These are phyloP conservation scores for Lactarius evosmus DNA, from an alignment of 768 basidiomycete species.

Conservation along the genomic window DNA sequence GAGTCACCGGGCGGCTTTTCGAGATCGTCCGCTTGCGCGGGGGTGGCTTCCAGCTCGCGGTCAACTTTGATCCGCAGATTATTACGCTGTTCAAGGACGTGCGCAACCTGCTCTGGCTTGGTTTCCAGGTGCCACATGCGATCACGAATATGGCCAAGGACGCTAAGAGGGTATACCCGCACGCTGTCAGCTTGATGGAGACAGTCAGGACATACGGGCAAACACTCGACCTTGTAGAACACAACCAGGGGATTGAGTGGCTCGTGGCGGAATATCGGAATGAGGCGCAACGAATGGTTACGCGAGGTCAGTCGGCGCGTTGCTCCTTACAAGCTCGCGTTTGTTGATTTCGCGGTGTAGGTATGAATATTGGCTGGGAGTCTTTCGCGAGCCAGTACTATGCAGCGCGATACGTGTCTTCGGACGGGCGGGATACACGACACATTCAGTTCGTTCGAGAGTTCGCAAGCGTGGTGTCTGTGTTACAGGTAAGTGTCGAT, in stretches of 20 bases:
- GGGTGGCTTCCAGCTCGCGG: slow-evolving; percentile 80
- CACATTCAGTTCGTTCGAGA: slow-evolving; percentile 94
- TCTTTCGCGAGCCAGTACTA: slow-evolving; percentile 95
- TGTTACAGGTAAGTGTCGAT: slow-evolving; percentile 63
- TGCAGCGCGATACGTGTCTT: slow-evolving; percentile 66
- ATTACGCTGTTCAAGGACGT: slow-evolving; percentile 99
- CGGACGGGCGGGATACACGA: slow-evolving; percentile 80
- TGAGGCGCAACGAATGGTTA: slow-evolving; percentile 90
- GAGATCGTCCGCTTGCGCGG: slow-evolving; percentile 79
- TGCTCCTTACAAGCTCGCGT: not conserved
- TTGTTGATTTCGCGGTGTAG: slow-evolving; percentile 39
- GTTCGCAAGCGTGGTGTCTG: slow-evolving; percentile 88
- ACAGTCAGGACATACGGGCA: slow-evolving; percentile 98
- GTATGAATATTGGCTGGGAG: slow-evolving; percentile 96
- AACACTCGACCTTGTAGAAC: slow-evolving; percentile 87
- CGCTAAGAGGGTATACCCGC: slow-evolving; percentile 96
- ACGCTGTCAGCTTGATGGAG: slow-evolving; percentile 98
- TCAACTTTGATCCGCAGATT: slow-evolving; percentile 98
- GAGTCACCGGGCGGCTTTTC: slow-evolving; percentile 87
- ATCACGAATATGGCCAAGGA: slow-evolving; percentile 98
- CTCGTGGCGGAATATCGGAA: slow-evolving; percentile 93
- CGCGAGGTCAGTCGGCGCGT: slow-evolving; percentile 57
- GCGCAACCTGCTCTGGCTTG: slow-evolving; percentile 91
- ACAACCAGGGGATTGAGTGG: slow-evolving; percentile 89
- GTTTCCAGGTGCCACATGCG: slow-evolving; percentile 92